Percentiles rank a stretch among this genome's conserved stretches.
Evolutionary conservation across 2,329 filamentous ascomycete genomes (phyloP).

Genomic region (Clarireedia hainanense): DNA sequence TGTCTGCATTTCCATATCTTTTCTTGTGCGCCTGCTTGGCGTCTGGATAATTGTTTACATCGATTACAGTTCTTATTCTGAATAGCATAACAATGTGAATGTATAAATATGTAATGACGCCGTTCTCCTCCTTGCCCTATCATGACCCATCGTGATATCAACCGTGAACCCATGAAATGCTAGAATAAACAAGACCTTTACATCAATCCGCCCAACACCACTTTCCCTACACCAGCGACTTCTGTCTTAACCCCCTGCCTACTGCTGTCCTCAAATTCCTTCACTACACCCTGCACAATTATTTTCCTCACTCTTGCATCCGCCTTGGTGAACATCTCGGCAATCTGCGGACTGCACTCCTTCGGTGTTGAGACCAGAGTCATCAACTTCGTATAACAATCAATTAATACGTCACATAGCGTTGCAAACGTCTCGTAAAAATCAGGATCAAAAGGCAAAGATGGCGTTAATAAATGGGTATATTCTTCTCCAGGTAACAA

Average conservation of each 20-base stretch:
- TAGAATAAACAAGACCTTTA: constrained; percentile 26
- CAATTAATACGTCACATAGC: constrained; percentile 89
- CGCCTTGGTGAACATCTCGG: constrained; percentile 83
- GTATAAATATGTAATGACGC: neutral
- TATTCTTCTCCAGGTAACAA: constrained; percentile 80
- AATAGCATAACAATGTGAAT: neutral
- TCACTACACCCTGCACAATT: constrained; percentile 75
- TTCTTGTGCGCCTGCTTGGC: neutral
- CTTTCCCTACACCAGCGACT: constrained; percentile 76
- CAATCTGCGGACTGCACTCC: constrained; percentile 61
- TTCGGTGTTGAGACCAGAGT: constrained; percentile 67
- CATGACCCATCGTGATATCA: constrained; percentile 5
- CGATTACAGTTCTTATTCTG: neutral
- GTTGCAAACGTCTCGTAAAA: constrained; percentile 96
- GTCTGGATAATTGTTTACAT: no score
- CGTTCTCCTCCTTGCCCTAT: neutral
- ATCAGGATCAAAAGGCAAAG: constrained; percentile 89
- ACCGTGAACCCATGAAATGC: constrained; percentile 5
- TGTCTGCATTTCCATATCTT: neutral
- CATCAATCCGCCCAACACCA: constrained; percentile 83
- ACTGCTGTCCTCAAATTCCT: constrained; percentile 88
- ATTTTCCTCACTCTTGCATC: constrained; percentile 83
- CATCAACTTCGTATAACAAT: constrained; percentile 77
- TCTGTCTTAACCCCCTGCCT: constrained; percentile 70
- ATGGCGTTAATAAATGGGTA: constrained; percentile 79